phyloP scores from a whole-genome alignment of 805 yeast genomes.

The Cyberlindnera petersonii region DNA sequence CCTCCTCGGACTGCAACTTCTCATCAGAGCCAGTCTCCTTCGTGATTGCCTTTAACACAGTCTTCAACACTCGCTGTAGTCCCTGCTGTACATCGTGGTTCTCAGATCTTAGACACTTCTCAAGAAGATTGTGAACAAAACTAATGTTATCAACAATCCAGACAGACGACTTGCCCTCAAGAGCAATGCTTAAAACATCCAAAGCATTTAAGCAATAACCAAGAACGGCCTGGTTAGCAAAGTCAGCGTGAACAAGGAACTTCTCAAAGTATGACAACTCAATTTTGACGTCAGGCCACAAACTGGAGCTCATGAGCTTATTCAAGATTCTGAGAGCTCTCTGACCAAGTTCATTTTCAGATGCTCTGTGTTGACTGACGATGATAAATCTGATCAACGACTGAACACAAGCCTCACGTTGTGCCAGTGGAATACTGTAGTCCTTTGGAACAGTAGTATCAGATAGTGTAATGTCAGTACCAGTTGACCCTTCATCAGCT shows the following conservation, averaged over 20 bases:
- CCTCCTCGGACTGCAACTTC: slow-evolving; percentile 58
- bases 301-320: slow-evolving; percentile 62
- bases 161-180: slow-evolving; percentile 67
- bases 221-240: slow-evolving; percentile 60
- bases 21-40: slow-evolving; percentile 41
- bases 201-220: slow-evolving; percentile 87
- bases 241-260: slow-evolving; percentile 73
- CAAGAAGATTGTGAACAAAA: slow-evolving; percentile 68
- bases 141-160: slow-evolving; percentile 77
- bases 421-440: slow-evolving; percentile 66
- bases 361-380: slow-evolving; percentile 76
- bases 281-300: slow-evolving; percentile 89
- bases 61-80: slow-evolving; percentile 67
- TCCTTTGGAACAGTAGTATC: slow-evolving; percentile 46
- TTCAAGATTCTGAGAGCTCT: slow-evolving; percentile 77
- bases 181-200: slow-evolving; percentile 79
- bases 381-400: slow-evolving; percentile 86
- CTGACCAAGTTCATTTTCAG: slow-evolving; percentile 78
- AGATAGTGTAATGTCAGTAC: slow-evolving; percentile 23
- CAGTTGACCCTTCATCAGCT: slow-evolving; percentile 11
- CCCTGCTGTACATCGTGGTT: slow-evolving; percentile 86
- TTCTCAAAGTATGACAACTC: slow-evolving; percentile 85
- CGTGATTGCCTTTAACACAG: slow-evolving; percentile 63
- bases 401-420: slow-evolving; percentile 86
- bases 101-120: slow-evolving; percentile 76